These are phyloP conservation scores for Whalleya microplaca DNA, from an alignment of 2,329 filamentous ascomycete species.

Conservation along the genomic window DNA sequence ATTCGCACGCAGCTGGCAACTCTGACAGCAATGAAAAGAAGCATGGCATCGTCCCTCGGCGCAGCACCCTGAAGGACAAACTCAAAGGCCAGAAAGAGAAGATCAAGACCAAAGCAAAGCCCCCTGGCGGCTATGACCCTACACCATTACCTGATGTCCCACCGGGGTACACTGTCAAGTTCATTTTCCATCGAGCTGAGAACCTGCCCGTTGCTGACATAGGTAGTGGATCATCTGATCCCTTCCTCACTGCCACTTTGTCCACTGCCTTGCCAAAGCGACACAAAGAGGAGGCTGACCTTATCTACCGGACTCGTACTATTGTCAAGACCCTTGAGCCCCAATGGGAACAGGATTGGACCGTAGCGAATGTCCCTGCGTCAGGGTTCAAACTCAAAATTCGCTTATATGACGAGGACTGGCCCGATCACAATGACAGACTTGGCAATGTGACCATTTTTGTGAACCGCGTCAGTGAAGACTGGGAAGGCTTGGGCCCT, in stretches of 20 bases:
- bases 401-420: constrained; percentile 88
- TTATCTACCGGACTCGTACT: constrained; percentile 77
- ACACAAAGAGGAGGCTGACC: constrained; percentile 83
- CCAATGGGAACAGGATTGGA: constrained; percentile 83
- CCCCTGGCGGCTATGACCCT: constrained; percentile 77
- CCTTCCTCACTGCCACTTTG: constrained; percentile 79
- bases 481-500: constrained; percentile 70
- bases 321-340: constrained; percentile 74
- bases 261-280: constrained; percentile 70
- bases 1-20: constrained; percentile 9
- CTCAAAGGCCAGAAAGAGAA: constrained; percentile 43
- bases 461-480: constrained; percentile 61
- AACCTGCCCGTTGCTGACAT: constrained; percentile 86
- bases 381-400: constrained; percentile 85
- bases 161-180: constrained; percentile 80
- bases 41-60: constrained; percentile 10
- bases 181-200: constrained; percentile 79
- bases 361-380: constrained; percentile 82
- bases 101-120: constrained; percentile 49
- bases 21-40: no score
- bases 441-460: constrained; percentile 82
- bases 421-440: constrained; percentile 81
- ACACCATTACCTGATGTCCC: constrained; percentile 77
- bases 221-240: constrained; percentile 77
- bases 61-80: constrained; percentile 37